Percentiles rank a stretch among this genome's conserved stretches.
These are phyloP conservation scores for Fusarium chlamydosporum DNA, from an alignment of 2,329 filamentous ascomycete genomes.

Conservation along the genomic window DNA sequence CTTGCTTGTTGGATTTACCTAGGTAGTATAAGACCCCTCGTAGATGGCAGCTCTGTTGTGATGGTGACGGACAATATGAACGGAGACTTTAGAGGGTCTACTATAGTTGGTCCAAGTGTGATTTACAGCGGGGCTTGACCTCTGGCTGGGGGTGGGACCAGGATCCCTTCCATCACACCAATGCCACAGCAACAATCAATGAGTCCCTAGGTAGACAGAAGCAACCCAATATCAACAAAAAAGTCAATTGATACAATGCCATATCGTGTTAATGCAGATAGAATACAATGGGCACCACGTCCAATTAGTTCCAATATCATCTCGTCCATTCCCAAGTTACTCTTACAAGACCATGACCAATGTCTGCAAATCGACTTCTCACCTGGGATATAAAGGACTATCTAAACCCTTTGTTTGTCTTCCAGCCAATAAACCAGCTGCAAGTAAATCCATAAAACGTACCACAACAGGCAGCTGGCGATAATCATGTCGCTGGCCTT, in stretches of 20 bases:
- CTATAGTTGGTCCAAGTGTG: constrained; percentile 22
- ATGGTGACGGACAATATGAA: constrained; percentile 19
- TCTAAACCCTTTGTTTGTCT: constrained; percentile 64
- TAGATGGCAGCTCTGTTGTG: constrained; percentile 22
- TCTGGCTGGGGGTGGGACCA: constrained; percentile 16
- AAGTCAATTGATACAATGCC: constrained; percentile 36
- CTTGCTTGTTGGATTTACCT: constrained; percentile 22
- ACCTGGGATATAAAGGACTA: constrained; percentile 61
- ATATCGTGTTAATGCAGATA: constrained; percentile 30
- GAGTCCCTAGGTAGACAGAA: neutral
- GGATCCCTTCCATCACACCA: constrained; percentile 6
- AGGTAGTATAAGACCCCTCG: constrained; percentile 33
- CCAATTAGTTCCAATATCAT: constrained; percentile 37
- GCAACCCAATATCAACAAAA: constrained; percentile 6
- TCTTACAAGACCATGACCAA: constrained; percentile 43
- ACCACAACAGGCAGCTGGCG: constrained; percentile 23
- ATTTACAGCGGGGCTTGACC: constrained; percentile 6
- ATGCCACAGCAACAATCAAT: constrained; percentile 1
- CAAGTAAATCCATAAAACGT: constrained; percentile 44
- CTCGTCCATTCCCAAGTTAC: constrained; percentile 46
- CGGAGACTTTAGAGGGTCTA: constrained; percentile 5
- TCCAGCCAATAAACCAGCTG: constrained; percentile 51
- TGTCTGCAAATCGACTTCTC: constrained; percentile 41
- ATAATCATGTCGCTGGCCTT: constrained; percentile 26
- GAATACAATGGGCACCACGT: constrained; percentile 25